phyloP scores from a whole-genome alignment of 257 asterid genomes.

The Fraxinus excelsior region DNA sequence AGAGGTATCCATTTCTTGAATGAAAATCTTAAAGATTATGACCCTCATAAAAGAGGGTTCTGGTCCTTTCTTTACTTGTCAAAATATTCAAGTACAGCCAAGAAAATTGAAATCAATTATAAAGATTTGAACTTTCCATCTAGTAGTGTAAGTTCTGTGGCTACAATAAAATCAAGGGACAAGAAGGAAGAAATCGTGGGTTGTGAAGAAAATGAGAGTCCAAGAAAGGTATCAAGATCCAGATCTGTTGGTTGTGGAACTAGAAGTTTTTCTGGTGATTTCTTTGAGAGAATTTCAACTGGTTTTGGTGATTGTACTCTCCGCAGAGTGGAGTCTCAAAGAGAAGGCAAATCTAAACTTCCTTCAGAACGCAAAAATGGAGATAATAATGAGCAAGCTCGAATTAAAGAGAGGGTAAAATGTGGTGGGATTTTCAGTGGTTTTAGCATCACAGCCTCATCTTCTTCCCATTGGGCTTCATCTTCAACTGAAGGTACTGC shows the following conservation, averaged over 20 bases:
- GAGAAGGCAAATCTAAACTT: conserved; percentile 79
- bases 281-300: conserved; percentile 91
- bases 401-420: conserved; percentile 77
- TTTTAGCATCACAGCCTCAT: conserved; percentile 67
- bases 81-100: conserved; percentile 29
- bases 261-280: conserved; percentile 91
- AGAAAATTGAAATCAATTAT: conserved; percentile 34
- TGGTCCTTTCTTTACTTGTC: conserved; percentile 80
- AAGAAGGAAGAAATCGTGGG: conserved; percentile 46
- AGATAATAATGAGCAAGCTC: conserved; percentile 52
- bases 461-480: conserved; percentile 61
- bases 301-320: conserved; percentile 97
- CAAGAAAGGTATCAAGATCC: conserved; percentile 89
- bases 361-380: conserved; percentile 37
- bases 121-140: conserved; percentile 53
- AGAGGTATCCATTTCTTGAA: conserved; percentile 52
- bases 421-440: conserved; percentile 95
- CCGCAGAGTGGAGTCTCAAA: conserved; percentile 88
- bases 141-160: conserved; percentile 20
- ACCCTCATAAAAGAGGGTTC: conserved; percentile 53
- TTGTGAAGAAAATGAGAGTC: conserved; percentile 52
- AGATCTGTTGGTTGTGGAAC: conserved; percentile 99
- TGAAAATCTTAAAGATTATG: conserved; percentile 40
- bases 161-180: conserved; percentile 28
- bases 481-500: conserved; percentile 56